These are phyloP conservation scores for Modicella reniformis DNA, from an alignment of 371 early-diverging fungal genomes.

Conservation along the genomic window DNA sequence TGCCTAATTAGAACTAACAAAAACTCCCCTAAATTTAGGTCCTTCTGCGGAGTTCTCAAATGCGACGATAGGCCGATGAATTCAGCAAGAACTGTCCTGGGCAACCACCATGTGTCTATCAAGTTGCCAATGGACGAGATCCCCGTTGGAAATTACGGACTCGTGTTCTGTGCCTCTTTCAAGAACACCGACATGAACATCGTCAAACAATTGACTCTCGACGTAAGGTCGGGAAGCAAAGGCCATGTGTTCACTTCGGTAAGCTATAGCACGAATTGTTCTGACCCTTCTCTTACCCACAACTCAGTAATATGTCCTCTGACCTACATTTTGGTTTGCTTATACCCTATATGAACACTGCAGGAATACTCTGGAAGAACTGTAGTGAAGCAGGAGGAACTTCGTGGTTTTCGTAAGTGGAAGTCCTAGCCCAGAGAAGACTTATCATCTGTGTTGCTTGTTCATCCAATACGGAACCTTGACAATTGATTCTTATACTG, in stretches of 20 bases:
- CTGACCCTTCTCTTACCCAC: no score
- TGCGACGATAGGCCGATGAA: neutral
- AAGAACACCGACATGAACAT: neutral
- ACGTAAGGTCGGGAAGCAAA: neutral
- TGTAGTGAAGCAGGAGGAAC: neutral
- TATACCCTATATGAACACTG: neutral
- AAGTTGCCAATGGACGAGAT: neutral
- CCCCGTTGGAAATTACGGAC: conserved; percentile 1
- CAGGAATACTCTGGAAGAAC: neutral
- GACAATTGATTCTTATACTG: neutral
- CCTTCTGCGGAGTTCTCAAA: no score
- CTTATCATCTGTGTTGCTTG: neutral
- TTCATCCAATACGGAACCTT: no score
- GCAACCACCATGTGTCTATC: neutral
- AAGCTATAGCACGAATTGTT: no score
- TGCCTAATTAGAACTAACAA: no score
- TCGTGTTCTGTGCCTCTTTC: conserved; percentile 19
- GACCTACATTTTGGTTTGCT: no score
- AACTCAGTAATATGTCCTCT: no score
- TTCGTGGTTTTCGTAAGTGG: neutral
- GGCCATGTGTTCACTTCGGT: no score
- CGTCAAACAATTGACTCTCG: neutral
- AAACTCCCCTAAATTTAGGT: neutral
- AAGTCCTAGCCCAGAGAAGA: no score
- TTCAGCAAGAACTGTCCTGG: neutral